phyloP scores from a whole-genome alignment of 176 grass and related monocot genomes.

The Avena eriantha region DNA sequence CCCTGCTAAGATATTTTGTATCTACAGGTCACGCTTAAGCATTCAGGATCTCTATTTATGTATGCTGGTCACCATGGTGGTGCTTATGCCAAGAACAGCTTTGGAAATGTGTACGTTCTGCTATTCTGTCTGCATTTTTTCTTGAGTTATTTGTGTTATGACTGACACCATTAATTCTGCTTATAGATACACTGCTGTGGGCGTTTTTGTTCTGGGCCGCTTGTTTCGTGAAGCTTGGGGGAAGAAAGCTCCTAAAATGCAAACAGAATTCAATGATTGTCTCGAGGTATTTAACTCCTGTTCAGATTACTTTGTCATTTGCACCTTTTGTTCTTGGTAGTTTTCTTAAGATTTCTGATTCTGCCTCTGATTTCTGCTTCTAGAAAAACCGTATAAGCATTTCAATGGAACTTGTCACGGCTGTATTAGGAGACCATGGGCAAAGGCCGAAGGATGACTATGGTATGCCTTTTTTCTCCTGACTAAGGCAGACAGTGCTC shows the following conservation, averaged over 20 bases:
- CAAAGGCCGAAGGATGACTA: slow-evolving; percentile 98
- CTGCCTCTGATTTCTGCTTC: slow-evolving; percentile 29
- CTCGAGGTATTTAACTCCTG: slow-evolving; percentile 62
- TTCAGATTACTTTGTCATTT: slow-evolving; percentile 19
- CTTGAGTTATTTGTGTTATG: slow-evolving; percentile 21
- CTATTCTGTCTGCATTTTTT: slow-evolving; percentile 36
- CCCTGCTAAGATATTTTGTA: slow-evolving; percentile 30
- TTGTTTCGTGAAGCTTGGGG: slow-evolving; percentile 93
- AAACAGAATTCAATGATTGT: slow-evolving; percentile 88
- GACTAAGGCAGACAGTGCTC: slow-evolving; percentile 17
- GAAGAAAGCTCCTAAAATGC: slow-evolving; percentile 79
- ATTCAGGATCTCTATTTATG: slow-evolving; percentile 97
- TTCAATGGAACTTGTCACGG: slow-evolving; percentile 99
- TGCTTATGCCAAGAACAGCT: slow-evolving; percentile 98
- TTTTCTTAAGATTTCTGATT: slow-evolving; percentile 34
- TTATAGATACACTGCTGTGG: slow-evolving; percentile 85
- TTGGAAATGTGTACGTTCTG: slow-evolving; percentile 81
- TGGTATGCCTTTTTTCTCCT: slow-evolving; percentile 57
- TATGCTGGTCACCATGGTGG: slow-evolving; percentile 89
- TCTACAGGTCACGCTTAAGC: slow-evolving; percentile 83
- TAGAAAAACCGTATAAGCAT: slow-evolving; percentile 87
- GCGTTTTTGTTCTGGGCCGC: slow-evolving; percentile 85
- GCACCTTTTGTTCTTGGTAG: slow-evolving; percentile 31
- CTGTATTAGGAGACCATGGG: slow-evolving; percentile 94
- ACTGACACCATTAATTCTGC: slow-evolving; percentile 42